Base-by-base conservation (phyloP, 352 stramenopile species). In the Globisporangium emineosum region DNA sequence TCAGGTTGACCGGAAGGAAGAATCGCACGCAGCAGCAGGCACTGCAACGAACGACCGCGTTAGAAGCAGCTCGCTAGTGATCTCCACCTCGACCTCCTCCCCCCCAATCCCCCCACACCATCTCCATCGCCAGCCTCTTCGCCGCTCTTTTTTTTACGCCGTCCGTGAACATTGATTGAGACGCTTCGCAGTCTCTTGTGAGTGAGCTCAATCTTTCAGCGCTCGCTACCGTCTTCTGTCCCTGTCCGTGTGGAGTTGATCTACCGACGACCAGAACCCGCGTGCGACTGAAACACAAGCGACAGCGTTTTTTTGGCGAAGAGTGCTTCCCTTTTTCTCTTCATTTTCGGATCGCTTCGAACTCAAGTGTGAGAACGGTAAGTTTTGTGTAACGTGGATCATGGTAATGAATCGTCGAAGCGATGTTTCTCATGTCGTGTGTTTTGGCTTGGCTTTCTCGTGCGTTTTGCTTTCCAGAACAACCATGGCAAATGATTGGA, bases 401-500 rank as follows among this genome's bases (percentile, higher is more conserved):
- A 40, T 53, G 56, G 21, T 53, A 53, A 52, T 53, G 56, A 62
- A 40, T 53, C 17, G 13, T n/a, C 23, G 25, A 13, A 49, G 37
- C 40, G 17, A 3, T 13, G 19, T 27, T 27, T 51, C 43, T 51
- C 8, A 51, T 17, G n/a, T 29, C 49, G 27, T 32, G 19, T 52
- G 52, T 35, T 32, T 32, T 13, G 19, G 61, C 27, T 37, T 55
- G 49, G 23, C 15, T 55, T n/a, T 32, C 25, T 35, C 29, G 49
- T 55, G 49, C 49, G 49, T 23, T 32, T 33, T 50, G 15, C 6
- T 27, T 23, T 55, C 17, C 15, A 55, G 49, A 55, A 33, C 49
- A 35, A 69, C n/a, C 29, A 81, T 83, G 71, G 58, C 75, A 50
- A 79, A 75, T 61, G 80, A 94, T 64, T 94, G 87, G 85, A 86